phyloP scores from a whole-genome alignment of 208 protist species.

The Acanthamoeba castellanii region DNA sequence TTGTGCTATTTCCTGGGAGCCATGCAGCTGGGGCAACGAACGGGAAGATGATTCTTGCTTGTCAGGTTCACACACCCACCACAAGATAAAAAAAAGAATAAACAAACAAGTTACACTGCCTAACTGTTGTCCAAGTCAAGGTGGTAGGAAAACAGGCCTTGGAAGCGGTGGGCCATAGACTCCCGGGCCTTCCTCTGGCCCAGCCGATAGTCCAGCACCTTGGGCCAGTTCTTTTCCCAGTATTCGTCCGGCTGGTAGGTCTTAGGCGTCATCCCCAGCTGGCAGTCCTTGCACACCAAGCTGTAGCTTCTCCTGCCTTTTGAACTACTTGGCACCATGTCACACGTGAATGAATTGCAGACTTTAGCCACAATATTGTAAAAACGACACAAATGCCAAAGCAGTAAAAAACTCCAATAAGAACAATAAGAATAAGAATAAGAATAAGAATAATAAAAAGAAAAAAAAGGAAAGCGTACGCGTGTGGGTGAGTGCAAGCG shows the following conservation, averaged over 20 bases:
- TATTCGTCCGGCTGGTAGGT: conserved; percentile 16
- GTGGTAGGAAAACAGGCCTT: not conserved
- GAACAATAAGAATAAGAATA: too few species aligned
- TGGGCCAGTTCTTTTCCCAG: conserved; percentile 1
- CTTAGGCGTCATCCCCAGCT: not conserved
- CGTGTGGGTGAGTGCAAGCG: not conserved
- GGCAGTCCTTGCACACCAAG: conserved; percentile 1
- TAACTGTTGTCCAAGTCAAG: not conserved
- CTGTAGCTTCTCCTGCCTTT: not conserved
- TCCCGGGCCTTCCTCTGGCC: not conserved
- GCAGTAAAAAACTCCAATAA: too few species aligned
- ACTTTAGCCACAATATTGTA: too few species aligned
- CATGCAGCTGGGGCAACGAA: too few species aligned
- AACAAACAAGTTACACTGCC: too few species aligned
- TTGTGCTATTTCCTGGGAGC: too few species aligned
- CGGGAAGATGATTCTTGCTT: too few species aligned
- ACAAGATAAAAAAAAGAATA: too few species aligned
- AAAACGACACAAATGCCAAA: too few species aligned
- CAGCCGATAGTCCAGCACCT: conserved; percentile 19
- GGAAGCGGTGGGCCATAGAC: not conserved
- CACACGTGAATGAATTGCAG: not conserved
- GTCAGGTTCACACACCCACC: too few species aligned
- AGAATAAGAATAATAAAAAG: too few species aligned
- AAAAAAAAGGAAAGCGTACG: too few species aligned
- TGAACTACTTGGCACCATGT: not conserved